Percentiles rank a stretch among this genome's conserved stretches.
Evolutionary conservation across 345 rosid species (phyloP).

Genomic region (Gynandropsis gynandra): DNA sequence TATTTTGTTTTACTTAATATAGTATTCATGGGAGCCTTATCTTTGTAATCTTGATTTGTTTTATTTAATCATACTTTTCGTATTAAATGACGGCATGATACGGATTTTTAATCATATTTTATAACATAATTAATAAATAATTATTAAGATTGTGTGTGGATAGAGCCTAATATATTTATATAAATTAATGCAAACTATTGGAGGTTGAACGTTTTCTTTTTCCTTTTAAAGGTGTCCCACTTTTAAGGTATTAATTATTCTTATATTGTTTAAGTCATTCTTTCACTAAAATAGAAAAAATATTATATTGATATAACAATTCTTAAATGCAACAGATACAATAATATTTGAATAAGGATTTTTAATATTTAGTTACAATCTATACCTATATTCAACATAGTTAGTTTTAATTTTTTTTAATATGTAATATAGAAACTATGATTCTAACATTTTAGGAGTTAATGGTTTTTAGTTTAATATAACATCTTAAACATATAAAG

Average conservation of each 20-base stretch:
- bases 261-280: too few relatives aligned
- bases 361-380: too few relatives aligned
- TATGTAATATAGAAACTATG: too few relatives aligned
- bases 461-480: too few relatives aligned
- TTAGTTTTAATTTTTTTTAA: too few relatives aligned
- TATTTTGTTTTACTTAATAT: constrained; percentile 22
- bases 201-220: constrained; percentile 1
- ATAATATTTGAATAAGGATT: too few relatives aligned
- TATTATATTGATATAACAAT: too few relatives aligned
- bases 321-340: too few relatives aligned
- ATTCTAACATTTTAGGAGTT: too few relatives aligned
- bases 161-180: constrained; percentile 15
- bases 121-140: not conserved
- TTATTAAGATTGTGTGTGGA: not conserved
- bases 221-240: constrained; percentile 7
- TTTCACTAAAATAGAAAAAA: too few relatives aligned
- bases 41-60: constrained; percentile 22
- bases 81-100: constrained; percentile 12
- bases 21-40: constrained; percentile 26
- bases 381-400: too few relatives aligned
- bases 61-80: constrained; percentile 23
- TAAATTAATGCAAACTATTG: constrained; percentile 1
- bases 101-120: constrained; percentile 5
- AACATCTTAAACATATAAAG: too few relatives aligned
- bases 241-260: not conserved